Evolutionary conservation across 345 rosid genomes (phyloP), one percentile per base, ranked within the genome.

Genomic region (Toxicodendron radicans): DNA sequence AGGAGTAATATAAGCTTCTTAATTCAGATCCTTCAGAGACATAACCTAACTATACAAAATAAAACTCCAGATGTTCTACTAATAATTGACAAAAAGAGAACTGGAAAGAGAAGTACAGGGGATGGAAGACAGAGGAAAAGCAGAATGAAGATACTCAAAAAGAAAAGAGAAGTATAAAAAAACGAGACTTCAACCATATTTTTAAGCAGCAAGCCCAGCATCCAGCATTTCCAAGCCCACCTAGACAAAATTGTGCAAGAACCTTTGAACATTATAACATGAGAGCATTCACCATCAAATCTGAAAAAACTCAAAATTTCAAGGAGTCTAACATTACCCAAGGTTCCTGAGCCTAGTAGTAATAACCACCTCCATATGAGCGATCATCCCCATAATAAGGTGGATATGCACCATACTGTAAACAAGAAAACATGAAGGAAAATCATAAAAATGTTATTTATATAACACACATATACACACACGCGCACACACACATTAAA

Each of bases 351-450:
- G 69, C 43, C 84, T 79, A 76, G 71, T 83, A 75, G 77, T 80
- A 82, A 81, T 83, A 82, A 70, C 83, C 80, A 59, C 87, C 84
- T 70, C 90, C 83, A 75, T 82, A 78, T 16, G 86, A 58, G 67
- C 21, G 85, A 71, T 85, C 86, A 46, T 73, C 68, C 58, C 84
- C 64, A 38, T 83, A 78, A 80, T 82, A 79, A 48, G 87, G 69
- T 46, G 85, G 81, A 75, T 83, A 76, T 9, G 86, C 56, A 13
- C 73, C 83, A 68, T 77, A 77, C 92, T 88, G 85, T 79, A 72
- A 59, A 73, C 61, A 82, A 49, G 66, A 77, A 61, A 59, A 70
- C 20, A 66, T 12, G 30, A 68, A 0, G 27, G 43, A 32, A 52
- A 35, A 78, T 61, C 43, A 76, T n/a, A 7, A 66, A 52, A 67